Evolutionary conservation across 768 basidiomycete species (phyloP).

Genomic region (Boletus pseudo-olivaceus): DNA sequence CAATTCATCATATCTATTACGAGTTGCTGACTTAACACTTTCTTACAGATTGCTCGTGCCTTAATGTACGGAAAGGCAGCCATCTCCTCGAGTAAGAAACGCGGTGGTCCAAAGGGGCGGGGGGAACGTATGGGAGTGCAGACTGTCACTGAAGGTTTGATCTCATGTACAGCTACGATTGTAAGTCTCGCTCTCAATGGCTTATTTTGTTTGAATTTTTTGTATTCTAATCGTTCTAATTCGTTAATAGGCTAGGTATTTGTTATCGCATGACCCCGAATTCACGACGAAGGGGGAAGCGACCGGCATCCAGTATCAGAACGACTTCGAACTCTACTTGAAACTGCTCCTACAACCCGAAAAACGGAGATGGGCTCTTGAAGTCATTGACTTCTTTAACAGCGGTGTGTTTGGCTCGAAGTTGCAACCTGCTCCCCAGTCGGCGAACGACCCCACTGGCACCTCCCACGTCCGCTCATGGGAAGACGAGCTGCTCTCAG

Average conservation of each 20-base stretch:
- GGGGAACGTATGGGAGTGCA: not conserved
- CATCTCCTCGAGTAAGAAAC: not conserved
- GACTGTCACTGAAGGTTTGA: not conserved
- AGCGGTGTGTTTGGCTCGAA: not conserved
- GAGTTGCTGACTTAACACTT: too few species aligned
- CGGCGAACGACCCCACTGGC: not conserved
- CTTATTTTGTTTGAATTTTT: not conserved
- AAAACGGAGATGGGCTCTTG: not conserved
- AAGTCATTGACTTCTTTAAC: slow-evolving; percentile 1
- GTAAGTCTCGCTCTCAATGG: too few species aligned
- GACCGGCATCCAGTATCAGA: not conserved
- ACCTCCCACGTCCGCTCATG: not conserved
- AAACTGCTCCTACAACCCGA: not conserved
- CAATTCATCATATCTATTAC: too few species aligned
- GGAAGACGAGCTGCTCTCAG: not conserved
- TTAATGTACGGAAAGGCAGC: not conserved
- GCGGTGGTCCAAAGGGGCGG: not conserved
- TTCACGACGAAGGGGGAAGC: not conserved
- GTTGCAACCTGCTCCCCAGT: not conserved
- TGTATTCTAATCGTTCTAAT: not conserved
- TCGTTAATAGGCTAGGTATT: not conserved
- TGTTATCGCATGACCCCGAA: not conserved
- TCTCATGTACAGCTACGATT: not conserved
- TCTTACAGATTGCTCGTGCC: not conserved
- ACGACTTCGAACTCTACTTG: not conserved